phyloP scores from a whole-genome alignment of 106 monocot genomes.

The Dioscorea dumetorum region DNA sequence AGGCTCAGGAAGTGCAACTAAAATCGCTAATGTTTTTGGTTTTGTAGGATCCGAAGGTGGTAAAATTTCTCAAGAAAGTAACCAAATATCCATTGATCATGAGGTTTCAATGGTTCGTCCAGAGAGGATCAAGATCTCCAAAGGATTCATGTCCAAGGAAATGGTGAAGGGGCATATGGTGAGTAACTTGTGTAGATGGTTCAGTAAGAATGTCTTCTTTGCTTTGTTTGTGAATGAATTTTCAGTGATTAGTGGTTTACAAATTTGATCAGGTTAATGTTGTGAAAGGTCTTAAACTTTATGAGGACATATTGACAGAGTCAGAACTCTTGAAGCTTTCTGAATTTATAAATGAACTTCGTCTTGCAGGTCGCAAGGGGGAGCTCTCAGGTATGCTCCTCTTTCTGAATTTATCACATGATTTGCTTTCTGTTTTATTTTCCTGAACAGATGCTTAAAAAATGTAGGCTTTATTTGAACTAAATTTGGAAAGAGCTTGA shows the following conservation, averaged over 20 bases:
- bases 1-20: no score
- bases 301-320: conserved; percentile 75
- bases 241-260: neutral
- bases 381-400: conserved; percentile 69
- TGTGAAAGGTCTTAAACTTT: conserved; percentile 91
- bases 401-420: neutral
- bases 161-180: conserved; percentile 92
- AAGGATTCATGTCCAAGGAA: conserved; percentile 91
- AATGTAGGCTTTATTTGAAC: no score
- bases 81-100: conserved; percentile 53
- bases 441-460: no score
- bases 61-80: conserved; percentile 22
- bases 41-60: conserved; percentile 33
- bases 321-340: conserved; percentile 62
- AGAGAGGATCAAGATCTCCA: conserved; percentile 65
- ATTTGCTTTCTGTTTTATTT: no score
- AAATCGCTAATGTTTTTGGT: neutral
- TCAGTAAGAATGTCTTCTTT: neutral
- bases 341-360: conserved; percentile 75
- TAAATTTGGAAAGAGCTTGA: no score
- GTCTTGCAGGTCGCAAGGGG: conserved; percentile 67
- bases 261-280: conserved; percentile 66
- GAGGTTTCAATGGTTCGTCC: conserved; percentile 49
- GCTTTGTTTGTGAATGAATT: neutral
- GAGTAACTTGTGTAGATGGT: conserved; percentile 44